Evolutionary conservation across 2,329 filamentous ascomycete species (phyloP).

Genomic region (Ophiostoma sp.): DNA sequence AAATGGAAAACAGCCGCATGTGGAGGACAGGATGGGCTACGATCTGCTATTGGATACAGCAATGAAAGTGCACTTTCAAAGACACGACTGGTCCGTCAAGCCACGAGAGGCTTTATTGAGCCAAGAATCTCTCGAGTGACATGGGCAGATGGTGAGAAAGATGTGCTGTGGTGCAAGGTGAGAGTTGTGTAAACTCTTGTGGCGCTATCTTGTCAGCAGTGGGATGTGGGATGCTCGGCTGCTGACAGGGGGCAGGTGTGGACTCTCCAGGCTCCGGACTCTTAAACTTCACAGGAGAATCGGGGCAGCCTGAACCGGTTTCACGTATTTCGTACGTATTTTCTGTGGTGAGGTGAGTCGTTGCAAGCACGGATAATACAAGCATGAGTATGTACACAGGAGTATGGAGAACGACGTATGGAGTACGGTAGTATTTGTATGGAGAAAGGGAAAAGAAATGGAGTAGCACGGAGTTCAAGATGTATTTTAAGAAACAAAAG

Average conservation of each 20-base stretch:
- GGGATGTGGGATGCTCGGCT: conserved; percentile 10
- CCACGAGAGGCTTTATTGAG: not conserved
- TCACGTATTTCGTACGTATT: conserved; percentile 13
- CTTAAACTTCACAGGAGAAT: not conserved
- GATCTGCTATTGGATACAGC: not conserved
- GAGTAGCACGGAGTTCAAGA: not conserved
- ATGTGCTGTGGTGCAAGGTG: not conserved
- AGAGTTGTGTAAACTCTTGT: not conserved
- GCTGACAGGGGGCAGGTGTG: not conserved
- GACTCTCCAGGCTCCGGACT: not conserved
- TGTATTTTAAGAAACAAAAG: conserved; percentile 18
- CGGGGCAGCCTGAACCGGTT: conserved; percentile 13
- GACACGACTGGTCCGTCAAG: conserved; percentile 8
- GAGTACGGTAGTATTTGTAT: not conserved
- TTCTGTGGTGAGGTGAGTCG: not conserved
- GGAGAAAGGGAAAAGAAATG: not conserved
- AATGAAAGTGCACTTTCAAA: not conserved
- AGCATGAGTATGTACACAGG: not conserved
- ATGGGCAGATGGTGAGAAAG: not conserved
- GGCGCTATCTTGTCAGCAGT: not conserved
- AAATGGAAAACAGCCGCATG: not conserved
- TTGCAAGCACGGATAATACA: not conserved
- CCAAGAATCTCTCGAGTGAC: not conserved
- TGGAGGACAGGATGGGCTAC: not conserved
- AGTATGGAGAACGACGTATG: not conserved